Conservation (phyloP, 805 yeast species). For the Teunomyces cretensis region DNA sequence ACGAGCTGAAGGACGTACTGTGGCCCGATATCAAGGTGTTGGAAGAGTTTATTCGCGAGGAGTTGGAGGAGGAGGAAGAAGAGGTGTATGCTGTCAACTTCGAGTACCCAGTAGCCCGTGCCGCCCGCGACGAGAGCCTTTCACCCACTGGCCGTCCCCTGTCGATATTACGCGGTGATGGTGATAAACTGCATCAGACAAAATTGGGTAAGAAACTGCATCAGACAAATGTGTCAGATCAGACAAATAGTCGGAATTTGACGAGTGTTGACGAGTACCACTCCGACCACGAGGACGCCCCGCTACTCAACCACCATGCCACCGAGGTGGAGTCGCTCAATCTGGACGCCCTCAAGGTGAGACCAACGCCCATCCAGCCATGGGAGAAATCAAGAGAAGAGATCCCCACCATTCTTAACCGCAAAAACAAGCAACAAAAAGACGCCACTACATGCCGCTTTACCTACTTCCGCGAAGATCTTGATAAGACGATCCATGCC, state of each 20-base stretch:
- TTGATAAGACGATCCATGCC: constrained; percentile 86
- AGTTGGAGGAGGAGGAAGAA: constrained; percentile 41
- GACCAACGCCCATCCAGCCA: constrained; percentile 76
- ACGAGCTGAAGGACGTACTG: constrained; percentile 22
- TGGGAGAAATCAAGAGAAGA: constrained; percentile 51
- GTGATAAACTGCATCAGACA: background rate
- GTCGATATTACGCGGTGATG: background rate
- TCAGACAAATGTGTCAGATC: background rate
- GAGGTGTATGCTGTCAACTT: constrained; percentile 34
- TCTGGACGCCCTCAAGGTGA: constrained; percentile 54
- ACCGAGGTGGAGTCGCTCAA: constrained; percentile 31
- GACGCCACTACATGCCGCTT: constrained; percentile 51
- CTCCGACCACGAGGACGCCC: constrained; percentile 12
- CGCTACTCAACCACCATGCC: constrained; percentile 27
- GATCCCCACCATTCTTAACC: constrained; percentile 29
- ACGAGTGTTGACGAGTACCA: background rate
- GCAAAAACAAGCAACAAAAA: constrained; percentile 6
- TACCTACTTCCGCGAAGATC: constrained; percentile 88
- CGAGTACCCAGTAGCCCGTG: constrained; percentile 25
- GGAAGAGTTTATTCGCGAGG: constrained; percentile 76
- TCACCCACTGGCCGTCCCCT: constrained; percentile 7
- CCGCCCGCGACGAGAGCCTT: constrained; percentile 5
- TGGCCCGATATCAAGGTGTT: constrained; percentile 88
- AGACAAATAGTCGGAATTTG: background rate
- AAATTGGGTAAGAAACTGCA: background rate